Evolutionary conservation across 306 rosid species (phyloP), one percentile per base, ranked within the genome.

Genomic region (Oemleria cerasiformis): DNA sequence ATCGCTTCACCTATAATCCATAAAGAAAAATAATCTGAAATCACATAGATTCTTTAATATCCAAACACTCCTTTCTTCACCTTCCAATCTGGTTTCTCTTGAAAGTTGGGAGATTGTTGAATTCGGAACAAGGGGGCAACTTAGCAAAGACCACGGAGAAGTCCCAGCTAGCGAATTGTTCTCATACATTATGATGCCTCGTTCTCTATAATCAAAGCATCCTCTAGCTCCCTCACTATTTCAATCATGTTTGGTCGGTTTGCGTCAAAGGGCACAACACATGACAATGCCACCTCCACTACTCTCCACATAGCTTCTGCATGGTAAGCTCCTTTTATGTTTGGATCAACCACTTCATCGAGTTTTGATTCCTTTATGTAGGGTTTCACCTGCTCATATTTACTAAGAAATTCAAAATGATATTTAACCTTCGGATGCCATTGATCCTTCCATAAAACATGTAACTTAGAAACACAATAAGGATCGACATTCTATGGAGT

Each of bases 221-320:
- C 97, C 76, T 93, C 98, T 56, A 91, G 86, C 86, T 93, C 96
- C 0, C 97, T 87, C 1, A 93, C 89, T 21, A 93, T 82, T 76
- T 84, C 88, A 51, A 65, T 85, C 98, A 93, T 93, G 85, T 78
- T 65, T 41, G 97, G 98, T 58, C 96, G 78, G 69, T 82, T 71
- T 49, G 86, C 87, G 30, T 96, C 88, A 71, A 72, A 78, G 53
- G 88, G 90, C 75, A 91, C 97, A 23, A 86, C 74, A 56, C 98
- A 93, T 41, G 83, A 73, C 80, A 84, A 70, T 72, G 96, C 89
- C 68, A 78, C 88, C 81, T 93, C 97, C 81, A 86, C 92, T 30
- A 88, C 98, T 78, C 96, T 86, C 98, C 98, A 93, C 92, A 93
- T 80, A 49, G 97, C 91, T 86, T 93, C 98, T 62, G 91, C 93